Evolutionary conservation across 2,329 filamentous ascomycete species (phyloP), one percentile per base, ranked within the genome.

Genomic region (Sordariomycetes sp.): DNA sequence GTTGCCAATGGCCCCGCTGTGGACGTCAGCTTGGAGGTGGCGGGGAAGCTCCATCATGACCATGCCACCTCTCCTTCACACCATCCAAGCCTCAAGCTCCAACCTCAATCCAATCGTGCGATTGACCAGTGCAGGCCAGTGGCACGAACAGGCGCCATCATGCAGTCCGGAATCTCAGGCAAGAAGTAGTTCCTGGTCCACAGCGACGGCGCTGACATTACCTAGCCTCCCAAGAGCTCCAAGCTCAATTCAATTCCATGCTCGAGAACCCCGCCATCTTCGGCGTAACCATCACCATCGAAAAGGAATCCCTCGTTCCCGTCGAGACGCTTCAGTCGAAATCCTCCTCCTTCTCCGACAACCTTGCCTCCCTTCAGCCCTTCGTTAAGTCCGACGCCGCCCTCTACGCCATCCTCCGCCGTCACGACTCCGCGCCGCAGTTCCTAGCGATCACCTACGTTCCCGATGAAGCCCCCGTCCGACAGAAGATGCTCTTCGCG

Each of bases 401-500:
- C 0, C 68, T 82, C 30, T 92, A 88, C 61, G 68, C 85, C 46
- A 72, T 92, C 47, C 73, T 92, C 27, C 80, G 83, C 32, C 77
- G 80, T 36, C 69, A 79, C 54, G 66, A 75, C 33, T 53, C 58
- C 24, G 56, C 64, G 4, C 72, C 71, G n/a, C 58, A 57, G 43
- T 76, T 87, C 42, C 61, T 82, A 18, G 82, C 79, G 30, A 64
- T 88, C 23, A 86, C 83, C 23, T 92, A 87, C 55, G 77, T 92
- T 6, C 86, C 85, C 18, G 82, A 90, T 56, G 53, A 74, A 1
- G 85, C 85, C 25, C 82, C 80, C 19, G 84, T 92, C 37, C 78
- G 85, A 25, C 81, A 86, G 54, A 92, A 92, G 68, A 92, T 86
- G 80, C 72, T 92, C 16, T 88, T 90, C 55, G 84, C 85, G 6